Conservation (phyloP, 495 filamentous ascomycete species). For the Neurospora sublineolata region DNA sequence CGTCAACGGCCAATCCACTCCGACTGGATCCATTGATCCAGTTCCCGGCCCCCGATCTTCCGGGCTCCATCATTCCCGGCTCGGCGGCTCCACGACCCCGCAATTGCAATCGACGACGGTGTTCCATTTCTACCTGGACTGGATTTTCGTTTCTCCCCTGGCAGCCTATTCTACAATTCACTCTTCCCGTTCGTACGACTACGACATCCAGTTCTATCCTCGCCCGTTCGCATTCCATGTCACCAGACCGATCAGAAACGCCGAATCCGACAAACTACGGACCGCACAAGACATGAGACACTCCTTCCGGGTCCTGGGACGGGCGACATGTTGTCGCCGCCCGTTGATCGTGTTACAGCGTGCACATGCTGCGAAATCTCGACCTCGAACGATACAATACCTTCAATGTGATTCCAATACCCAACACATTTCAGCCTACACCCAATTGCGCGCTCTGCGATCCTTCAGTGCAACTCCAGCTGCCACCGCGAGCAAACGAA, state of each 20-base stretch:
- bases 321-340: not conserved
- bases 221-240: not conserved
- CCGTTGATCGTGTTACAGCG: not conserved
- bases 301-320: not conserved
- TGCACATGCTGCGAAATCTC: not conserved
- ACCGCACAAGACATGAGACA: not conserved
- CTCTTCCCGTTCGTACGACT: too few species aligned
- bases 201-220: not conserved
- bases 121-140: not conserved
- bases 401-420: not conserved
- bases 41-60: not conserved
- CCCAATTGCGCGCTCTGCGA: not conserved
- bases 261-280: not conserved
- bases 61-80: not conserved
- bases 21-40: not conserved
- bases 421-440: not conserved
- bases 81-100: not conserved
- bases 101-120: not conserved
- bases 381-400: not conserved
- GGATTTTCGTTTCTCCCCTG: too few species aligned
- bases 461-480: not conserved
- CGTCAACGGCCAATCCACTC: not conserved
- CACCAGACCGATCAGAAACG: not conserved
- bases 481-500: not conserved
- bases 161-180: too few species aligned